These are phyloP conservation scores for Botrytis medusae DNA, from an alignment of 2,329 filamentous ascomycete species.

Conservation along the genomic window DNA sequence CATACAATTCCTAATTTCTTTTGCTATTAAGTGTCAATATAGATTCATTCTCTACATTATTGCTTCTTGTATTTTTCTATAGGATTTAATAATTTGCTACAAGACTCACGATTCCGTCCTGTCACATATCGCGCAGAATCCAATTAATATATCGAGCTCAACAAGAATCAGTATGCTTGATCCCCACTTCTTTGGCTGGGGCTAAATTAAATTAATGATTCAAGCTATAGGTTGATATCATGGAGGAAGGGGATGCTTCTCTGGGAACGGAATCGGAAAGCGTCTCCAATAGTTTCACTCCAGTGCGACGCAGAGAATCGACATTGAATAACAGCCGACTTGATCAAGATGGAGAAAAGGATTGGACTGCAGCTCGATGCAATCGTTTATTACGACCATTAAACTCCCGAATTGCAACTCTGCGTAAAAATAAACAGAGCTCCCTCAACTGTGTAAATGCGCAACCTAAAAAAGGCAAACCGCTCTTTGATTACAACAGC, in stretches of 20 bases:
- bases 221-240: neutral
- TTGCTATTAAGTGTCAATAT: neutral
- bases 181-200: neutral
- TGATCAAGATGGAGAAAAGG: conserved; percentile 29
- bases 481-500: neutral
- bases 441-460: conserved; percentile 1
- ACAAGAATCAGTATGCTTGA: conserved; percentile 4
- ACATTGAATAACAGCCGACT: conserved; percentile 30
- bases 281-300: conserved; percentile 33
- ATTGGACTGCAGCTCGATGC: conserved; percentile 47
- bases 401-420: conserved; percentile 45
- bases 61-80: neutral
- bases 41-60: neutral
- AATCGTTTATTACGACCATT: conserved; percentile 47
- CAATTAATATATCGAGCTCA: neutral
- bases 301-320: conserved; percentile 33
- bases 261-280: conserved; percentile 7
- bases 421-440: conserved; percentile 41
- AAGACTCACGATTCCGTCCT: neutral
- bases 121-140: neutral
- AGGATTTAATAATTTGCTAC: conserved; percentile 21
- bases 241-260: conserved; percentile 17
- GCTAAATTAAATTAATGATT: neutral
- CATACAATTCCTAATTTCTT: neutral
- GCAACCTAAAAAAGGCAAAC: conserved; percentile 16